These are phyloP conservation scores for Scenedesmus sp. DNA, from an alignment of 163 green algal genomes.

Conservation along the genomic window DNA sequence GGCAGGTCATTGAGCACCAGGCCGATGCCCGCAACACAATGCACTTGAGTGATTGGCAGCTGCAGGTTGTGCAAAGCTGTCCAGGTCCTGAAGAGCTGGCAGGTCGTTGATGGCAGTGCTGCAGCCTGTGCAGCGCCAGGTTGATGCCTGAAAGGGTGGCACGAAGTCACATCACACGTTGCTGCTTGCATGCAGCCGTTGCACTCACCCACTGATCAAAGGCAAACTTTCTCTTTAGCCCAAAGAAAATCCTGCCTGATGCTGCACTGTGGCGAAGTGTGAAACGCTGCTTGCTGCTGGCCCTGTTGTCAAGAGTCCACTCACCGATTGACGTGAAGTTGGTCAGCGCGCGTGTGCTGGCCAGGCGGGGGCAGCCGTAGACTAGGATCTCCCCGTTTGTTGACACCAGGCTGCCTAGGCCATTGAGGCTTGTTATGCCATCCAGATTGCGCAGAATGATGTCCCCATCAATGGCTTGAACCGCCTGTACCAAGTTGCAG, in stretches of 20 bases:
- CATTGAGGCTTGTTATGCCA: not conserved
- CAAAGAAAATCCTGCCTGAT: not conserved
- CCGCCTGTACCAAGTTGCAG: not conserved
- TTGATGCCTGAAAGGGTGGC: no score
- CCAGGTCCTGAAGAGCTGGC: no score
- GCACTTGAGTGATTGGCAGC: no score
- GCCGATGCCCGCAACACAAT: constrained; percentile 26
- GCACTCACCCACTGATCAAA: no score
- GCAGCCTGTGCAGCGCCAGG: no score
- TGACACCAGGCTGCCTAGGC: not conserved
- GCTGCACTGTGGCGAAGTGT: not conserved
- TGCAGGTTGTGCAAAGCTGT: not conserved
- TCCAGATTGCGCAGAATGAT: not conserved
- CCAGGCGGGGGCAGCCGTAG: not conserved
- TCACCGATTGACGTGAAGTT: constrained; percentile 32
- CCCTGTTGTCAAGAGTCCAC: not conserved
- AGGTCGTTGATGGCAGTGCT: no score
- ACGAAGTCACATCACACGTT: no score
- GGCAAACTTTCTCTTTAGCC: no score
- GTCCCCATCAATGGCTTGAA: not conserved
- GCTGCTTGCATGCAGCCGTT: no score
- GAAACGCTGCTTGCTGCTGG: no score
- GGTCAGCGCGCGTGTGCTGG: not conserved
- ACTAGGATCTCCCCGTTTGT: not conserved
- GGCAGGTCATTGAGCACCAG: not conserved